Percentiles rank a stretch among this genome's conserved stretches.
Conservation (phyloP, 805 yeast species). For the Priceomyces castillae region DNA sequence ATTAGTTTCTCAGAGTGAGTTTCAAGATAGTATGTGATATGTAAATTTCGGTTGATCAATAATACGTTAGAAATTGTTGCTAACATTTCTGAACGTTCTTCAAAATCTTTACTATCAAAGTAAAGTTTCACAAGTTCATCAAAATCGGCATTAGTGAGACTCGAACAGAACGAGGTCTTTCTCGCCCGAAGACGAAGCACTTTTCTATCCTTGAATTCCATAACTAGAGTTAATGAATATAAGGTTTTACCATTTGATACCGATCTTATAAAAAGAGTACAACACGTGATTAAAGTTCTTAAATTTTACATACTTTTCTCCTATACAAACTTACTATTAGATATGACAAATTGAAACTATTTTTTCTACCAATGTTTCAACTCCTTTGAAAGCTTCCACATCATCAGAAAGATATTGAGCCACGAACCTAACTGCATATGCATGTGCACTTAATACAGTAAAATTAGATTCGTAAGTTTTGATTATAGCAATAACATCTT, state of each 20-base stretch:
- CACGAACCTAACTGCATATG: constrained; percentile 32
- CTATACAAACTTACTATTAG: background rate
- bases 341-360: constrained; percentile 5
- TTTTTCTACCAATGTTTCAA: constrained; percentile 20
- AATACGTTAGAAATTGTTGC: constrained; percentile 27
- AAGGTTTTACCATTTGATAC: background rate
- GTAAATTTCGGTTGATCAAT: constrained; percentile 21
- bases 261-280: background rate
- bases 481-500: constrained; percentile 38
- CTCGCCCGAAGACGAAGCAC: constrained; percentile 12
- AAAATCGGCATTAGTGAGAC: constrained; percentile 48
- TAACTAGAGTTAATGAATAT: background rate
- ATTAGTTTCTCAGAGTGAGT: constrained; percentile 14
- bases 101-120: constrained; percentile 1
- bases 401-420: constrained; percentile 23
- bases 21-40: constrained; percentile 17
- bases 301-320: too few relatives aligned
- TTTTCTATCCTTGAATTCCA: constrained; percentile 4
- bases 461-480: constrained; percentile 34
- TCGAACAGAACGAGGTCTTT: constrained; percentile 12
- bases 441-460: constrained; percentile 33
- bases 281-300: background rate
- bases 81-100: constrained; percentile 12
- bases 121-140: constrained; percentile 57
- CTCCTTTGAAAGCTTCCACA: constrained; percentile 14